Evolutionary conservation across 495 filamentous ascomycete species (phyloP), one percentile per base, ranked within the genome.

Genomic region (Amniculicola lignicola): DNA sequence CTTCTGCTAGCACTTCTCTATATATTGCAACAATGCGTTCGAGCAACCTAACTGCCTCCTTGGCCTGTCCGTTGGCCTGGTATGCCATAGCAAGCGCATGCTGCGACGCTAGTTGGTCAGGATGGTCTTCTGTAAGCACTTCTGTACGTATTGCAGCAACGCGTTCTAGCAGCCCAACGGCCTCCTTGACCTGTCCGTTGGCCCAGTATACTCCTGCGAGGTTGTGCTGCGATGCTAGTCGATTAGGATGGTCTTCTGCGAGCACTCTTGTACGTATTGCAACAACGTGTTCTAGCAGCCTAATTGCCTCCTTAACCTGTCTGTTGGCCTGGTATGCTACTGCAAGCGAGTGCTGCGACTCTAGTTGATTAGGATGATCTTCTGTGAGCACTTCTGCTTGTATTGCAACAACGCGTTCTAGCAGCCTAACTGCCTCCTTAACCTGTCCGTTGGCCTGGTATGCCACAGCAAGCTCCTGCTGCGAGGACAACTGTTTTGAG

Each of bases 381-480:
- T 53, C 37, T 15, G 19, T 19, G 22, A 53, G 38, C 19, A 18
- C 43, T 69, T 70, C 49, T 72, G 24, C 33, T 68, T 45, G 2
- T 50, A 74, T 60, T 12, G 44, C 52, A 10, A 74, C 67, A n/a
- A 73, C 69, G 19, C 67, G 61, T 57, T 77, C 64, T 12, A 75
- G 57, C 39, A 54, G 60, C 51, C 57, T 16, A 27, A 54, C 31
- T 45, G 35, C 47, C 42, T 67, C 29, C 36, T 68, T 48, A 12
- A 61, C 57, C 29, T 61, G 68, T 42, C 59, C 61, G 41, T 67
- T 50, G 37, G 33, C 46, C 7, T 10, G 18, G 58, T 72, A 74
- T 57, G 68, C 65, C 16, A 35, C 38, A 35, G 66, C 69, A 40
- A 71, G 65, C n/a, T 31, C 41, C 27, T 67, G 64, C 63, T 65